A percentile compares a stretch with the other conserved stretches of the same genome.
Conservation (phyloP, 148 eudicot species). For the Fagopyrum esculentum region DNA sequence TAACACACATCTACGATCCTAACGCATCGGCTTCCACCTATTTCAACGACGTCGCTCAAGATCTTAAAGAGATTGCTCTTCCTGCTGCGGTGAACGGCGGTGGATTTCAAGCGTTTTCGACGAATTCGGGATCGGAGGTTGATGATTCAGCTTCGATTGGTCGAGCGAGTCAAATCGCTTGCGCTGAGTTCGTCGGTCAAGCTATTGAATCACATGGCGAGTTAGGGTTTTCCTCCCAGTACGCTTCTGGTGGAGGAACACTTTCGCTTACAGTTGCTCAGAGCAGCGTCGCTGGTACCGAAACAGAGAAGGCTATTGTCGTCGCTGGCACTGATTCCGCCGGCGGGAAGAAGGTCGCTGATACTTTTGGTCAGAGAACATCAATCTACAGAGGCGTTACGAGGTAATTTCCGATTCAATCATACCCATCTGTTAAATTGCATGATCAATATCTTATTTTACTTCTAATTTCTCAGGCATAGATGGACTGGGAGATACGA, state of each 20-base stretch:
- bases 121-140: constrained; percentile 88
- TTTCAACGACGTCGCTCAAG: constrained; percentile 29
- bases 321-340: constrained; percentile 31
- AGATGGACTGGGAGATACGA: constrained; percentile 99
- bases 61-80: constrained; percentile 12
- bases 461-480: constrained; percentile 34
- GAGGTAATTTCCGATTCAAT: constrained; percentile 30
- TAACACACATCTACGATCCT: constrained; percentile 70
- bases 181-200: constrained; percentile 30
- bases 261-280: constrained; percentile 44
- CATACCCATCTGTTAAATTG: background rate
- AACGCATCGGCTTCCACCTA: constrained; percentile 21
- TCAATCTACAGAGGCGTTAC: constrained; percentile 98
- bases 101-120: constrained; percentile 17
- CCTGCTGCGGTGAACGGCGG: background rate
- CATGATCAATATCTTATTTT: background rate
- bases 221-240: constrained; percentile 2
- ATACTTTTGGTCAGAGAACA: constrained; percentile 91
- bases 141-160: constrained; percentile 51
- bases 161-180: constrained; percentile 6
- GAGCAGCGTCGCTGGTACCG: background rate
- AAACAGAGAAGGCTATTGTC: constrained; percentile 22
- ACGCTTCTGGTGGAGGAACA: constrained; percentile 16
- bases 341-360: constrained; percentile 53
- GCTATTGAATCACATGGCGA: constrained; percentile 25